A percentile compares a stretch with the other conserved stretches of the same genome.
phyloP scores from a whole-genome alignment of 1,284 basidiomycete genomes.

The Phenoliferia sp. region DNA sequence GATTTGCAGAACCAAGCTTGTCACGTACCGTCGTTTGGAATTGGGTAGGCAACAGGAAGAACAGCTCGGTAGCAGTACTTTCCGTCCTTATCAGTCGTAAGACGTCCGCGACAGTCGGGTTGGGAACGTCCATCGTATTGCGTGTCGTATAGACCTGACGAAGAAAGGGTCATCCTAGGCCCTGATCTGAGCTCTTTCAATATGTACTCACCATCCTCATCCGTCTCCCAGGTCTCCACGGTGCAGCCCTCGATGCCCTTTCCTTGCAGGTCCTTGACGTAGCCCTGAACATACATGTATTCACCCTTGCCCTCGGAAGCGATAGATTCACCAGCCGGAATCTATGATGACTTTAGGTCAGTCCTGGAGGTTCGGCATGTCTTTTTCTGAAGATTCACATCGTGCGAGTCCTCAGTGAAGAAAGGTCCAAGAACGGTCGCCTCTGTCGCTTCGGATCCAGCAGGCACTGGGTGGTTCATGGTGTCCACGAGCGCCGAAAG shows the following conservation, averaged over 20 bases:
- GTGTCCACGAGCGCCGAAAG: constrained; percentile 71
- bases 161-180: not conserved
- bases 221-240: constrained; percentile 86
- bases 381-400: constrained; percentile 46
- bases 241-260: constrained; percentile 60
- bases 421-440: constrained; percentile 75
- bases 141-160: constrained; percentile 42
- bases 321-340: constrained; percentile 58
- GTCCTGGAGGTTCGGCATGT: too few relatives aligned
- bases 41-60: constrained; percentile 69
- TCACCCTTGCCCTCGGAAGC: constrained; percentile 77
- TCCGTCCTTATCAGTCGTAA: constrained; percentile 51
- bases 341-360: constrained; percentile 40
- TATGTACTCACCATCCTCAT: constrained; percentile 58
- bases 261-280: constrained; percentile 58
- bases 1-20: not conserved
- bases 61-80: constrained; percentile 61
- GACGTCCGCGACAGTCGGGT: constrained; percentile 71
- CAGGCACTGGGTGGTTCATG: constrained; percentile 61
- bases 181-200: too few relatives aligned
- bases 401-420: constrained; percentile 70
- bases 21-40: not conserved
- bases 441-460: constrained; percentile 50
- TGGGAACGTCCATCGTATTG: constrained; percentile 46
- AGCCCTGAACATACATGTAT: constrained; percentile 72